Percentiles rank a stretch among this genome's conserved stretches.
Conservation (phyloP, 2,329 filamentous ascomycete genomes). For the Diaporthe vexans region DNA sequence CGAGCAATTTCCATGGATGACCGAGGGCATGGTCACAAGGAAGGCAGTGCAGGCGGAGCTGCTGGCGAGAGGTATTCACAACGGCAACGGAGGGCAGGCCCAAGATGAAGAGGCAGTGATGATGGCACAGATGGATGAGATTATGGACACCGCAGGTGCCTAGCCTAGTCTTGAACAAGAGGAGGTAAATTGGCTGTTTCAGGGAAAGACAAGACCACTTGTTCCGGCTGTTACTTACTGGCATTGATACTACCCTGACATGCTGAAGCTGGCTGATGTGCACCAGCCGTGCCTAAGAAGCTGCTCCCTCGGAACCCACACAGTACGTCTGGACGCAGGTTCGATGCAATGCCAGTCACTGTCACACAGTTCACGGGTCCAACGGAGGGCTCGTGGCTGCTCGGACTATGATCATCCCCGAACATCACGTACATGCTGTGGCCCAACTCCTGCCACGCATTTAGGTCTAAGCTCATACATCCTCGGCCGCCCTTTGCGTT, state of each 20-base stretch:
- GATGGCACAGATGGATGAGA: conserved; percentile 58
- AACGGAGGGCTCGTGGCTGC: background rate
- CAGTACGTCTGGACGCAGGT: background rate
- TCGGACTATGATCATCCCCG: background rate
- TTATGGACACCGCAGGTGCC: conserved; percentile 49
- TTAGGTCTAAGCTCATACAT: conserved; percentile 63
- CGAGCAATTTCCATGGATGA: conserved; percentile 65
- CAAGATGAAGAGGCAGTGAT: conserved; percentile 47
- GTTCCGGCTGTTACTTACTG: background rate
- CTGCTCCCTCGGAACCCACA: background rate
- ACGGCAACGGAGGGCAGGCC: conserved; percentile 48
- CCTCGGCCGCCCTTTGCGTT: conserved; percentile 63
- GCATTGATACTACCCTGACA: background rate
- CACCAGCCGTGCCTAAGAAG: background rate
- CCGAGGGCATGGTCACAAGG: conserved; percentile 68
- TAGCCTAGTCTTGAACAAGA: conserved; percentile 34
- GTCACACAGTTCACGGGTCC: background rate
- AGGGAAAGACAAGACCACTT: background rate
- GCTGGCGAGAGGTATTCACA: conserved; percentile 61
- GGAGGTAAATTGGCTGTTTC: background rate
- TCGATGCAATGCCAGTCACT: background rate
- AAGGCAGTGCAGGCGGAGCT: conserved; percentile 72
- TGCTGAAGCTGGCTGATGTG: background rate
- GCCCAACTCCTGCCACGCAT: conserved; percentile 63
- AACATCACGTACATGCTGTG: conserved; percentile 45